Evolutionary conservation across 352 stramenopile genomes (phyloP), one percentile per base, ranked within the genome.

Genomic region (Pythium periplocum): DNA sequence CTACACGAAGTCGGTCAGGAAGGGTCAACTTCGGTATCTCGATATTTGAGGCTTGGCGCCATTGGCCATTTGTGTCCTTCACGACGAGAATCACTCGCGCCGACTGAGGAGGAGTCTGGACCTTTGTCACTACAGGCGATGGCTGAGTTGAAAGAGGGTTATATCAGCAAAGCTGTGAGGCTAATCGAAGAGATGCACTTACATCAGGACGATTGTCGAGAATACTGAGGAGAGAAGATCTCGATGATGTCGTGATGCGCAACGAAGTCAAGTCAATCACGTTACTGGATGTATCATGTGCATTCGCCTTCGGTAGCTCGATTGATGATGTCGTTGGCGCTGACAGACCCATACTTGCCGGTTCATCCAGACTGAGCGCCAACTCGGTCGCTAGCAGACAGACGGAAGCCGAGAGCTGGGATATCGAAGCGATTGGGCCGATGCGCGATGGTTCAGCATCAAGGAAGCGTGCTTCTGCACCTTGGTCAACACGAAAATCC

Each of bases 1-100:
- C 71, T 4, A 78, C 54, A 53, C 71, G 45, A 2, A 86, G 45
- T 6, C 79, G 36, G 30, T 66, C 59, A 0, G 59, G 59, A 26
- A 54, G 53, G 2, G 48, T 46, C 31, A 66, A 37, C 12, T 59
- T 30, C 8, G 57, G 32, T 5, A 66, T 36, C 36, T 43, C 17
- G 26, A 57, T 30, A 41, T 58, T 8, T 5, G 12, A 30, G 12
- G 26, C 46, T n/a, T 37, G 40, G 3, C 46, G 38, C 59, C 59
- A 66, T 9, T 58, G 17, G 30, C 44, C 48, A 6, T 12, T 32
- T 2, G 7, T 42, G 12, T 42, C 38, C 38, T 42, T 8, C 7
- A 12, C 38, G 7, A 42, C 7, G 7, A 42, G 10, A 31, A 48
- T 40, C 42, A 10, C 48, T 54, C 2, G 47, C 33, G 6, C 53